Conservation (phyloP, 768 basidiomycete genomes). For the Candolleomyces efflorescens region DNA sequence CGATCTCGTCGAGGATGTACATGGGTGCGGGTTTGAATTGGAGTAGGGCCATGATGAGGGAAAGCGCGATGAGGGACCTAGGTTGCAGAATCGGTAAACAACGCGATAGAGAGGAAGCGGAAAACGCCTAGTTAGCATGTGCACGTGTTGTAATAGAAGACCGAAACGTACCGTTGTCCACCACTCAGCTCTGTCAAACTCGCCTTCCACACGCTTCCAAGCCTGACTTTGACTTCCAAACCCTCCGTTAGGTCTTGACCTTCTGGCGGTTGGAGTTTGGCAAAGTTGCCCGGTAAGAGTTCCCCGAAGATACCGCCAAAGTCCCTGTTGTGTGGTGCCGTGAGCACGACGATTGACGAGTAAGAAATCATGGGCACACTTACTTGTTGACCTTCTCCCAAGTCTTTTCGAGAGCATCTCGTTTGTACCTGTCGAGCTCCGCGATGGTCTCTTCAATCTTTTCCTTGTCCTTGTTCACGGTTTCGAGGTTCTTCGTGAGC, state of each 20-base stretch:
- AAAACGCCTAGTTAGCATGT: background rate
- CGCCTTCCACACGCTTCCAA: constrained; percentile 97
- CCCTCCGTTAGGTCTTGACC: constrained; percentile 92
- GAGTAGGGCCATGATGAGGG: constrained; percentile 97
- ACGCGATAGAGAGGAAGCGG: background rate
- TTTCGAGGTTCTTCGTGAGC: constrained; percentile 84
- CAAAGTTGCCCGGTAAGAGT: constrained; percentile 92
- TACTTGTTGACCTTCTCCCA: constrained; percentile 96
- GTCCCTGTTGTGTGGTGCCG: constrained; percentile 52
- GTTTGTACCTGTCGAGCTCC: constrained; percentile 91
- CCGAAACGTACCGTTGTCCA: constrained; percentile 86
- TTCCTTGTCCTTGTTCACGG: constrained; percentile 86
- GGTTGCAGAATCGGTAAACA: background rate
- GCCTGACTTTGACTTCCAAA: constrained; percentile 93
- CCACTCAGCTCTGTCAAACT: constrained; percentile 96
- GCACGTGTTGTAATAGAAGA: background rate
- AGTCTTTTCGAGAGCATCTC: constrained; percentile 88
- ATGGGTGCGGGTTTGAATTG: constrained; percentile 99
- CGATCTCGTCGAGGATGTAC: constrained; percentile 99
- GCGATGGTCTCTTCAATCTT: constrained; percentile 95
- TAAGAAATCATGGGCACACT: constrained; percentile 21
- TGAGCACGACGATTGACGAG: background rate
- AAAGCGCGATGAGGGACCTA: constrained; percentile 95
- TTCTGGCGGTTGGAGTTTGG: constrained; percentile 91
- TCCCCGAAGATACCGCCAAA: constrained; percentile 97